A percentile compares a stretch with the other conserved stretches of the same genome.
Evolutionary conservation across 257 asterid genomes (phyloP).

Genomic region (Lithospermum erythrorhizon): DNA sequence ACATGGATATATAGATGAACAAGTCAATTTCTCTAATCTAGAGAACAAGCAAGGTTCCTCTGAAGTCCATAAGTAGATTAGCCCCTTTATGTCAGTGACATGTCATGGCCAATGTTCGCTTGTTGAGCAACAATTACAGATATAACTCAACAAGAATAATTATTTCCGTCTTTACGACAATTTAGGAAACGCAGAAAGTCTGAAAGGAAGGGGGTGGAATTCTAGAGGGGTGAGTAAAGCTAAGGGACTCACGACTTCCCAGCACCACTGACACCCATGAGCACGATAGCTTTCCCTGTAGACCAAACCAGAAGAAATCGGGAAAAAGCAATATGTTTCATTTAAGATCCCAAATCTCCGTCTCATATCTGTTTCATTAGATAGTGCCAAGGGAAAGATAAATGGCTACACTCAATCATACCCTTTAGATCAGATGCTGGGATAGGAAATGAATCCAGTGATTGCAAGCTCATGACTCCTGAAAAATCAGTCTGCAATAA

Average conservation of each 20-base stretch:
- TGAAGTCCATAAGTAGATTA: too few relatives aligned
- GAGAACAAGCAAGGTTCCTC: not conserved
- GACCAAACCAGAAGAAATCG: not conserved
- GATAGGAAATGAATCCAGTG: not conserved
- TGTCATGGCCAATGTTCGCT: not conserved
- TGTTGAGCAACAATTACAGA: not conserved
- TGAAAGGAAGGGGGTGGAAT: not conserved
- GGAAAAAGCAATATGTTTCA: not conserved
- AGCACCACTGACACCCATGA: constrained; percentile 85
- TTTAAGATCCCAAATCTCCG: too few relatives aligned
- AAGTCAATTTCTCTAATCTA: not conserved
- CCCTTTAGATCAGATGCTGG: not conserved
- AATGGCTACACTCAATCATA: not conserved
- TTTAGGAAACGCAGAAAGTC: not conserved
- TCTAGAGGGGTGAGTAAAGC: not conserved
- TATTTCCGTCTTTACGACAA: not conserved
- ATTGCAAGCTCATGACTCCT: not conserved
- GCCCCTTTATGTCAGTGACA: not conserved
- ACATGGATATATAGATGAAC: too few relatives aligned
- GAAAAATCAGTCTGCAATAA: not conserved
- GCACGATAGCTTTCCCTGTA: constrained; percentile 58
- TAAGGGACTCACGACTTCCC: constrained; percentile 67
- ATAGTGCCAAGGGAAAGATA: too few relatives aligned
- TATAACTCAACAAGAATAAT: not conserved
- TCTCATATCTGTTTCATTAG: too few relatives aligned